Evolutionary conservation across 2,329 filamentous ascomycete genomes (phyloP), one percentile per base, ranked within the genome.

Genomic region (Xylariaceae sp.): DNA sequence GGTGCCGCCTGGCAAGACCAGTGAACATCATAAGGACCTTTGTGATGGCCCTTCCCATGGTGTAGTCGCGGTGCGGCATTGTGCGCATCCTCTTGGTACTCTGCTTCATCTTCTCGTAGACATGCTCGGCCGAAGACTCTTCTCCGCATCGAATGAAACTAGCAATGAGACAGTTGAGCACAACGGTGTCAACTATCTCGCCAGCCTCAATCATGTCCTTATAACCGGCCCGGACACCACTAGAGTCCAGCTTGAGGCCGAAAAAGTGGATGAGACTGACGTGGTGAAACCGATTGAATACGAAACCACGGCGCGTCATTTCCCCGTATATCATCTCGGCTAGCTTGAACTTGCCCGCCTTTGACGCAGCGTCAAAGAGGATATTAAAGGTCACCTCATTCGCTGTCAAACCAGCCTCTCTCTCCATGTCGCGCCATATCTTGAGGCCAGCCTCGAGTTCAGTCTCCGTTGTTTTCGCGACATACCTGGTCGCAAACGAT

Each of bases 391-490:
- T 96, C n/a, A 92, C 87, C 53, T 85, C 80, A 66, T 88, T 89
- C 42, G 83, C 87, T 65, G 77, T 76, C 11, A 91, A 73, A 1
- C 83, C 81, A 1, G 86, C 86, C 3, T 84, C 76, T 51, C 83
- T 80, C 73, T 99, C 94, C 92, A 97, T 97, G 68, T 94, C 86
- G 64, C 84, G 86, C 92, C 93, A 99, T 23, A 95, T 74, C 52
- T 85, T 82, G 51, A 99, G 78, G 0, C 90, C 87, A 4, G 84
- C 81, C 72, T 89, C 78, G 49, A 90, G 74, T 71, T 92, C 82
- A 47, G 80, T 69, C 50, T 81, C 78, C 51, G 83, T 80, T 45
- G 86, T 78, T 9, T 70, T 77, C 7, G 82, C 78, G 64, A 88
- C 84, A 66, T 89, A 91, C 58, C 88, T 86, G 44, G 88, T 87